phyloP scores from a whole-genome alignment of 2,329 filamentous ascomycete species.

The Nemania serpens region DNA sequence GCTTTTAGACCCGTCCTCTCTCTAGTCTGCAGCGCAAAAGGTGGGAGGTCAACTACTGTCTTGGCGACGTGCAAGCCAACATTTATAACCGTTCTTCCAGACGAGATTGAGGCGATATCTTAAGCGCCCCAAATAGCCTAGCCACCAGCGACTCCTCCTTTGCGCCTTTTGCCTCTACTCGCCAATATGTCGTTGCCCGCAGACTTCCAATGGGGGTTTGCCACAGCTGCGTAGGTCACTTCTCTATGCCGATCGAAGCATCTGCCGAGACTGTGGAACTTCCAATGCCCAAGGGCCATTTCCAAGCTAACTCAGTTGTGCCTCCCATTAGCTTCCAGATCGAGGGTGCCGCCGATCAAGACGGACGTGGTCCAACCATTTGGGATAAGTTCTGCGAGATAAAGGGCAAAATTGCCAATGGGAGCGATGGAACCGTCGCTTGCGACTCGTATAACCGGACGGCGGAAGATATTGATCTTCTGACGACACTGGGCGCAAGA shows the following conservation, averaged over 20 bases:
- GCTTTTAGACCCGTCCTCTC: slow-evolving; percentile 18
- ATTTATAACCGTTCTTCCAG: slow-evolving; percentile 40
- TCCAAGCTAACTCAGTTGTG: slow-evolving; percentile 24
- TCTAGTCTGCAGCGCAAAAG: slow-evolving; percentile 9
- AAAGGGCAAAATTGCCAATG: slow-evolving; percentile 82
- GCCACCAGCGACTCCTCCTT: slow-evolving; percentile 23
- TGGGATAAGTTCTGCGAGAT: slow-evolving; percentile 89
- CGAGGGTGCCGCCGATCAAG: slow-evolving; percentile 74
- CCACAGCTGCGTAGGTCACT: slow-evolving; percentile 68
- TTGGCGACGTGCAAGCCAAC: slow-evolving; percentile 31
- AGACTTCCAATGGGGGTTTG: slow-evolving; percentile 80
- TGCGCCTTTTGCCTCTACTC: slow-evolving; percentile 16
- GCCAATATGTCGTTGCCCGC: slow-evolving; percentile 62
- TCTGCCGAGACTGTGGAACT: not conserved
- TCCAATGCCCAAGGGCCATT: not conserved
- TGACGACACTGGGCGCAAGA: slow-evolving; percentile 74
- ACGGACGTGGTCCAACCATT: slow-evolving; percentile 81
- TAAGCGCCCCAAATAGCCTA: slow-evolving; percentile 30
- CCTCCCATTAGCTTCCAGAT: slow-evolving; percentile 74
- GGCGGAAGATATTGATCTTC: slow-evolving; percentile 74
- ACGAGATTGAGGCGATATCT: slow-evolving; percentile 34
- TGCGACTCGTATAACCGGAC: slow-evolving; percentile 88
- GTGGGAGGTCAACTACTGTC: slow-evolving; percentile 22
- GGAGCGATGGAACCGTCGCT: slow-evolving; percentile 73
- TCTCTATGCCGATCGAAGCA: not conserved